phyloP scores from a whole-genome alignment of 495 filamentous ascomycete genomes.

The Podospora conica region DNA sequence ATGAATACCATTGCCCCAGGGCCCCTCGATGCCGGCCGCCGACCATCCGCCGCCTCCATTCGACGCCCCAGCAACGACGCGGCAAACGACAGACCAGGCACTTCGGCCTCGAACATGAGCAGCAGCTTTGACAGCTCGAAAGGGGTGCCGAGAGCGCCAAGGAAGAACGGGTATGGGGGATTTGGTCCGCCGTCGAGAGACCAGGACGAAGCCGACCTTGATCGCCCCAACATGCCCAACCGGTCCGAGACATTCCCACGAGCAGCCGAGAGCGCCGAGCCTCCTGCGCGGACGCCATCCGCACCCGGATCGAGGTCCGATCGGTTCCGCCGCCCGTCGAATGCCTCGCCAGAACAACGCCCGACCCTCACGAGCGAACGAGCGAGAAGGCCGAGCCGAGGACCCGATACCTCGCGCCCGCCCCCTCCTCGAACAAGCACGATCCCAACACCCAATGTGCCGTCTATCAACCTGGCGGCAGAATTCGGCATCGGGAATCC shows the following conservation, averaged over 20 bases:
- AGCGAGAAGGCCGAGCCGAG: slow-evolving; percentile 40
- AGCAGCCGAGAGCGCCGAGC: slow-evolving; percentile 30
- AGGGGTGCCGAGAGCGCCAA: slow-evolving; percentile 31
- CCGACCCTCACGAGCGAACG: slow-evolving; percentile 22
- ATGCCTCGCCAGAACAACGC: slow-evolving; percentile 15
- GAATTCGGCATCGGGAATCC: slow-evolving; percentile 49
- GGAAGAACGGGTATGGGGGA: slow-evolving; percentile 46
- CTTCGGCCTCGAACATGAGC: slow-evolving; percentile 39
- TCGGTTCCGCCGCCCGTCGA: slow-evolving; percentile 30
- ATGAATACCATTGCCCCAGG: slow-evolving; percentile 63
- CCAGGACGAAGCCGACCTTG: slow-evolving; percentile 28
- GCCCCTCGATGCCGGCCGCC: slow-evolving; percentile 50
- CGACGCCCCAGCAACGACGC: slow-evolving; percentile 10
- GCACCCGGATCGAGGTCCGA: slow-evolving; percentile 36
- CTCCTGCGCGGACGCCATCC: slow-evolving; percentile 41
- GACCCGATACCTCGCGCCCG: slow-evolving; percentile 42
- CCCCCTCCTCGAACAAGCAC: slow-evolving; percentile 45
- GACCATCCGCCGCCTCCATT: slow-evolving; percentile 20
- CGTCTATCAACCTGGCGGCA: slow-evolving; percentile 43
- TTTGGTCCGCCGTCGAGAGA: slow-evolving; percentile 36
- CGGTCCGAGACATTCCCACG: slow-evolving; percentile 54
- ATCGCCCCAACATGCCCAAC: slow-evolving; percentile 34
- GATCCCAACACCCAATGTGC: slow-evolving; percentile 31
- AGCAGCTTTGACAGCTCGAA: slow-evolving; percentile 30
- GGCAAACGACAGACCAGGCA: slow-evolving; percentile 30